These are phyloP conservation scores for Talaromyces wortmannii DNA, from an alignment of 495 filamentous ascomycete species.

Conservation along the genomic window DNA sequence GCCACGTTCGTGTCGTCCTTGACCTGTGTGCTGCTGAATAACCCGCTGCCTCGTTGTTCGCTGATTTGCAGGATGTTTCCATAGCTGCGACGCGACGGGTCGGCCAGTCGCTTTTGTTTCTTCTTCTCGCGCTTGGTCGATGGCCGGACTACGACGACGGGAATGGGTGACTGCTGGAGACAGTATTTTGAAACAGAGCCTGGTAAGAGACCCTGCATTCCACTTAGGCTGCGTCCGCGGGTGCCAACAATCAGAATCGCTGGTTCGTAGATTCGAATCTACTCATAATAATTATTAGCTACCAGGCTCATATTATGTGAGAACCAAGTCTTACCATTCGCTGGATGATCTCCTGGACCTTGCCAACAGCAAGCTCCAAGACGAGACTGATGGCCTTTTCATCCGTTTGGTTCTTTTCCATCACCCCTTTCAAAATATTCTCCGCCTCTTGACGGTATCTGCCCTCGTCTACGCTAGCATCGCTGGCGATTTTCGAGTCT, in stretches of 20 bases:
- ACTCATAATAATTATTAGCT: constrained; percentile 6
- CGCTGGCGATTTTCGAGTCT: constrained; percentile 65
- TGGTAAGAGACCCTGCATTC: constrained; percentile 83
- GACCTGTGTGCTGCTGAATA: constrained; percentile 45
- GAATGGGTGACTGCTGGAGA: constrained; percentile 89
- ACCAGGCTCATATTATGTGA: constrained; percentile 5
- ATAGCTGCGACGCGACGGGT: constrained; percentile 75
- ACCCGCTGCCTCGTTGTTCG: constrained; percentile 43
- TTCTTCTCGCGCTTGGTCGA: constrained; percentile 87
- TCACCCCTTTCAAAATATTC: constrained; percentile 67
- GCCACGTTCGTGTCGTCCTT: constrained; percentile 25
- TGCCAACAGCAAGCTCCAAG: constrained; percentile 85
- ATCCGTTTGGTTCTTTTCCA: constrained; percentile 68
- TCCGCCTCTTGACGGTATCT: constrained; percentile 77
- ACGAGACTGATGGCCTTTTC: constrained; percentile 84
- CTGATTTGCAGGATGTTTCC: constrained; percentile 65
- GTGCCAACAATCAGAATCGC: constrained; percentile 95
- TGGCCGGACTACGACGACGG: constrained; percentile 93
- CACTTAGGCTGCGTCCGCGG: constrained; percentile 75
- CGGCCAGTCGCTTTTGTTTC: constrained; percentile 77
- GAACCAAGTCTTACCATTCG: constrained; percentile 56
- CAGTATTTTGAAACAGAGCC: constrained; percentile 97
- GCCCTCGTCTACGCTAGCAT: constrained; percentile 59
- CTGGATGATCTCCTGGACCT: constrained; percentile 88
- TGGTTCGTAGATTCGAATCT: constrained; percentile 94